A percentile compares a stretch with the other conserved stretches of the same genome.
phyloP scores from a whole-genome alignment of 2,329 filamentous ascomycete genomes.

The Botrytis galanthina region DNA sequence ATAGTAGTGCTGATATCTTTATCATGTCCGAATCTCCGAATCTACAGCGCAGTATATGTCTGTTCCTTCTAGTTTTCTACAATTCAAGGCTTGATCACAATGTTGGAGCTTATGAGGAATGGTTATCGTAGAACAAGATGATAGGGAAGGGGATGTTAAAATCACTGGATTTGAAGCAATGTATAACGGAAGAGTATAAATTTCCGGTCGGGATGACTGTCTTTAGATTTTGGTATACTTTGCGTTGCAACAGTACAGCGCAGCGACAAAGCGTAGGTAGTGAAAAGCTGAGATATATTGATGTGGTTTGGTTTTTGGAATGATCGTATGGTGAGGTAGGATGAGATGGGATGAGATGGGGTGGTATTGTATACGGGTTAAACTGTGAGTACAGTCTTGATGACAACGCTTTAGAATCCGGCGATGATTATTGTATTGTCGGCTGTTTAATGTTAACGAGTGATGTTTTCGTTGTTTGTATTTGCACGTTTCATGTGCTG shows the following conservation, averaged over 20 bases:
- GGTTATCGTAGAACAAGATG: fast-evolving
- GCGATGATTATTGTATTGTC: background rate
- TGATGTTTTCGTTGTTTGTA: background rate
- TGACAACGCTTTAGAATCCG: background rate
- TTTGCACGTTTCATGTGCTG: background rate
- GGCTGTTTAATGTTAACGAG: background rate
- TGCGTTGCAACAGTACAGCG: background rate
- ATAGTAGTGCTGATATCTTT: background rate
- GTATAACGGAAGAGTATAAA: background rate
- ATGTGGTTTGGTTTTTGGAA: background rate
- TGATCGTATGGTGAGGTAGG: background rate
- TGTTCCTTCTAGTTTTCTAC: background rate
- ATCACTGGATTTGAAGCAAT: background rate
- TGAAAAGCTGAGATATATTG: background rate
- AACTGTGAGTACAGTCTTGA: background rate
- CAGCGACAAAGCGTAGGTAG: background rate
- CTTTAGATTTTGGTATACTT: background rate
- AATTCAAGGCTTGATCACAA: background rate
- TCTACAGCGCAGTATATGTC: background rate
- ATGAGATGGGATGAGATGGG: background rate
- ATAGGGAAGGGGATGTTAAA: background rate
- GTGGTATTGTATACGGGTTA: background rate
- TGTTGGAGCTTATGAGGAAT: background rate
- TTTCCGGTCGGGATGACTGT: background rate
- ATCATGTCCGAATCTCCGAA: too few species aligned